Evolutionary conservation across 192 early-diverging fungal species (phyloP).

Genomic region (Rhizophagus prolifer): DNA sequence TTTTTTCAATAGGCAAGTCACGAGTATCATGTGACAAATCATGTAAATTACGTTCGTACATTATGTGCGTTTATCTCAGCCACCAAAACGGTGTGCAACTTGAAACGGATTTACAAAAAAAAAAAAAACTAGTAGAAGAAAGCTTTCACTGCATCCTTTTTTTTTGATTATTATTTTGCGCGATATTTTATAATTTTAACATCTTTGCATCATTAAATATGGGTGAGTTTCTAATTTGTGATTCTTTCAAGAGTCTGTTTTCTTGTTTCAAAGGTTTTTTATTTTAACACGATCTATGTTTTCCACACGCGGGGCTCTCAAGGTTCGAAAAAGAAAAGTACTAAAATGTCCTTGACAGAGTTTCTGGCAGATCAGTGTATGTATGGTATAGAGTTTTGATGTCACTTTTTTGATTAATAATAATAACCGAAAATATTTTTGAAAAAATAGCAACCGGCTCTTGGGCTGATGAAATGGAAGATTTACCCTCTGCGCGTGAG

Average conservation of each 20-base stretch:
- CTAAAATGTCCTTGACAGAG: constrained; percentile 84
- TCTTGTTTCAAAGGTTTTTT: background rate
- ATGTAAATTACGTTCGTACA: too few relatives aligned
- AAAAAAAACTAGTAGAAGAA: background rate
- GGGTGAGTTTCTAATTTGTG: background rate
- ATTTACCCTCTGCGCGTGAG: constrained; percentile 83
- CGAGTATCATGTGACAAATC: too few relatives aligned
- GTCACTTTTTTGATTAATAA: background rate
- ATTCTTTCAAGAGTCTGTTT: background rate
- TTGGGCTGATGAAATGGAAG: constrained; percentile 93
- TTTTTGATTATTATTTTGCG: background rate
- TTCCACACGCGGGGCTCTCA: background rate
- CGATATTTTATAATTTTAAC: background rate
- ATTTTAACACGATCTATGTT: background rate
- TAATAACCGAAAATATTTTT: background rate
- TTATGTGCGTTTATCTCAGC: background rate
- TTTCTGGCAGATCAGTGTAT: constrained; percentile 74
- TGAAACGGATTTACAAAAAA: background rate
- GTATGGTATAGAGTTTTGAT: constrained; percentile 28
- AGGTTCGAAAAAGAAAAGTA: constrained; percentile 73
- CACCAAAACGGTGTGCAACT: background rate
- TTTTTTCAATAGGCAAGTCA: too few relatives aligned
- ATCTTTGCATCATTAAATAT: background rate
- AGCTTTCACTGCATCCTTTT: background rate
- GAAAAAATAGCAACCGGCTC: constrained; percentile 53